Evolutionary conservation across 2,329 filamentous ascomycete genomes (phyloP).

Genomic region (Paracoccidioides lutzii): DNA sequence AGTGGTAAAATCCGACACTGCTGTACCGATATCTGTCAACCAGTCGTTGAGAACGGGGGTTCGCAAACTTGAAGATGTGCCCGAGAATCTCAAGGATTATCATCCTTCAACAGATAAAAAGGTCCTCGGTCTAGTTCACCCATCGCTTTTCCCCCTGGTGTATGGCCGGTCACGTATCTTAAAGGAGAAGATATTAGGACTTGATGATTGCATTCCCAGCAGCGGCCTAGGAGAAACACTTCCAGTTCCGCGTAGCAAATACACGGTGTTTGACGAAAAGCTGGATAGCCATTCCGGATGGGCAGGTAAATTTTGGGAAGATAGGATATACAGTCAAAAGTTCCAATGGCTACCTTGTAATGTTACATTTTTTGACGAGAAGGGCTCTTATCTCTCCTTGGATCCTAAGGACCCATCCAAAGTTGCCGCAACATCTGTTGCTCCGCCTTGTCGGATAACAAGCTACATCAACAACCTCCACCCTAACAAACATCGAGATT

Average conservation of each 20-base stretch:
- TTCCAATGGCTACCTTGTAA: conserved; percentile 37
- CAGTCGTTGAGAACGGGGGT: conserved; percentile 34
- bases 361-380: conserved; percentile 15
- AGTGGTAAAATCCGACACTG: conserved; percentile 40
- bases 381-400: background rate
- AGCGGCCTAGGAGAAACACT: conserved; percentile 13
- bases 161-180: conserved; percentile 8
- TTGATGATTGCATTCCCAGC: conserved; percentile 7
- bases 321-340: conserved; percentile 12
- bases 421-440: conserved; percentile 8
- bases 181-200: conserved; percentile 1
- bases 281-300: background rate
- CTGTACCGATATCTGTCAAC: conserved; percentile 26
- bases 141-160: conserved; percentile 31
- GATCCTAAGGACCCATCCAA: background rate
- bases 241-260: conserved; percentile 5
- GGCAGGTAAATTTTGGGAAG: background rate
- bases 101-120: conserved; percentile 43
- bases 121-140: conserved; percentile 50
- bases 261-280: background rate
- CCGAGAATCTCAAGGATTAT: conserved; percentile 43
- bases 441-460: conserved; percentile 13
- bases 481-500: conserved; percentile 17
- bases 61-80: conserved; percentile 38
- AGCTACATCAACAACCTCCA: conserved; percentile 34